These are phyloP conservation scores for Fragilaria crotonensis DNA, from an alignment of 108 stramenopile genomes.

Conservation along the genomic window DNA sequence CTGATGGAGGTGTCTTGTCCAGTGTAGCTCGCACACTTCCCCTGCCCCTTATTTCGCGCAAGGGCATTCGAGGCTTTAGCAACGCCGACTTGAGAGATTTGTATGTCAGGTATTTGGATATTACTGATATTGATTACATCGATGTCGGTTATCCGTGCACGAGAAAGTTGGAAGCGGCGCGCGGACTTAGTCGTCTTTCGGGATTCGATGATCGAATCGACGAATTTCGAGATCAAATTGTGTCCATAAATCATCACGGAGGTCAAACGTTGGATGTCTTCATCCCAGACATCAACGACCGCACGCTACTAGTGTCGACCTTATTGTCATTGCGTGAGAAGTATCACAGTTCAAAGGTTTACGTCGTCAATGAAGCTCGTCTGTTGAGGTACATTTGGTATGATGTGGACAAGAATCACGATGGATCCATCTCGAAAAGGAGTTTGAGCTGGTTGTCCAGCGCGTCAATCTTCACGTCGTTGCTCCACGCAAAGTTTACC, in stretches of 20 bases:
- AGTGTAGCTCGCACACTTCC: conserved; percentile 12
- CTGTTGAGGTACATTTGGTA: conserved; percentile 74
- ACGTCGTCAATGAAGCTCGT: conserved; percentile 35
- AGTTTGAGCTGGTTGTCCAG: conserved; percentile 41
- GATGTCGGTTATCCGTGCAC: conserved; percentile 52
- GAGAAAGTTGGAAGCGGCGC: conserved; percentile 42
- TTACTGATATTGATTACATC: conserved; percentile 50
- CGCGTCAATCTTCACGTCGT: conserved; percentile 60
- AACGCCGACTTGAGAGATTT: conserved; percentile 10
- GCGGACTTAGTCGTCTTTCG: conserved; percentile 10
- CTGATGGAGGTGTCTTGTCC: conserved; percentile 12
- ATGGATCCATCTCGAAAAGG: conserved; percentile 31
- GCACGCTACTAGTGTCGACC: conserved; percentile 27
- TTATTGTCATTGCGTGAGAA: conserved; percentile 25
- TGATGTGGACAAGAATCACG: conserved; percentile 53
- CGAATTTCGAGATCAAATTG: conserved; percentile 14
- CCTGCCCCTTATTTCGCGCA: conserved; percentile 9
- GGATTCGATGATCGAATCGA: conserved; percentile 9
- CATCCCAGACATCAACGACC: conserved; percentile 30
- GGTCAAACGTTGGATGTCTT: conserved; percentile 29
- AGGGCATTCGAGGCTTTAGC: conserved; percentile 11
- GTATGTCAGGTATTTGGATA: conserved; percentile 53
- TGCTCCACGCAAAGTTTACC: conserved; percentile 23
- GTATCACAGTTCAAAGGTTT: conserved; percentile 27
- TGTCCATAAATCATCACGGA: conserved; percentile 56